Evolutionary conservation across 108 stramenopile species (phyloP).

Genomic region (Phaeodactylum tricornutum): DNA sequence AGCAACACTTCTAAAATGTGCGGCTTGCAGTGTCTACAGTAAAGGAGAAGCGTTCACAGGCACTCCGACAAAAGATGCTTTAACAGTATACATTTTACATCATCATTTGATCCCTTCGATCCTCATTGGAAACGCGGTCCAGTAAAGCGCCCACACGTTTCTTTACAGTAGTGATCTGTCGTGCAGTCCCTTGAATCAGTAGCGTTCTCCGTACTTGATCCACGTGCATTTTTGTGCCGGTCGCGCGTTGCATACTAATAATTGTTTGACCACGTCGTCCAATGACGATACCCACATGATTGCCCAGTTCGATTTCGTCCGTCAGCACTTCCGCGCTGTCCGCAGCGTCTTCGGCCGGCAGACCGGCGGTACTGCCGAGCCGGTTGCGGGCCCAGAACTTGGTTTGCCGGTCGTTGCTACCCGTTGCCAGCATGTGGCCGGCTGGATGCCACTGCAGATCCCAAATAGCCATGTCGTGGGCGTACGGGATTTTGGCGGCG

Average conservation of each 20-base stretch:
- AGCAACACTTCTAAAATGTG: too few relatives aligned
- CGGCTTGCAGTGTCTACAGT: too few relatives aligned
- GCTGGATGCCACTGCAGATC: slow-evolving; percentile 94
- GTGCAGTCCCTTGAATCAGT: slow-evolving; percentile 80
- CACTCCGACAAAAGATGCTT: not conserved
- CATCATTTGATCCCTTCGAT: slow-evolving; percentile 13
- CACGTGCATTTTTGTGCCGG: slow-evolving; percentile 86
- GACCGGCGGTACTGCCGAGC: slow-evolving; percentile 60
- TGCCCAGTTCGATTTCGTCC: slow-evolving; percentile 82
- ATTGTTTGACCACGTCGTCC: slow-evolving; percentile 81
- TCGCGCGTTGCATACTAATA: slow-evolving; percentile 82
- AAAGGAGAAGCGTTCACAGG: too few relatives aligned
- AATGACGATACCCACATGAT: slow-evolving; percentile 89
- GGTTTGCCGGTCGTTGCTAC: slow-evolving; percentile 83
- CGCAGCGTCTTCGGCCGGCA: slow-evolving; percentile 46
- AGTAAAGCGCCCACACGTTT: slow-evolving; percentile 72
- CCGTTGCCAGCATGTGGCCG: slow-evolving; percentile 88
- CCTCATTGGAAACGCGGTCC: slow-evolving; percentile 59
- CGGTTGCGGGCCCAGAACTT: slow-evolving; percentile 94
- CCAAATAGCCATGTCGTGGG: slow-evolving; percentile 97
- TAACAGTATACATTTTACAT: slow-evolving; percentile 1
- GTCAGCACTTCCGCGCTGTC: slow-evolving; percentile 51
- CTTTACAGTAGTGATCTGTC: slow-evolving; percentile 75
- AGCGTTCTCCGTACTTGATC: slow-evolving; percentile 75
- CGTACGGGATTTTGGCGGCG: slow-evolving; percentile 66